Base-by-base conservation (phyloP, 768 basidiomycete genomes). In the Mycena sanguinolenta region DNA sequence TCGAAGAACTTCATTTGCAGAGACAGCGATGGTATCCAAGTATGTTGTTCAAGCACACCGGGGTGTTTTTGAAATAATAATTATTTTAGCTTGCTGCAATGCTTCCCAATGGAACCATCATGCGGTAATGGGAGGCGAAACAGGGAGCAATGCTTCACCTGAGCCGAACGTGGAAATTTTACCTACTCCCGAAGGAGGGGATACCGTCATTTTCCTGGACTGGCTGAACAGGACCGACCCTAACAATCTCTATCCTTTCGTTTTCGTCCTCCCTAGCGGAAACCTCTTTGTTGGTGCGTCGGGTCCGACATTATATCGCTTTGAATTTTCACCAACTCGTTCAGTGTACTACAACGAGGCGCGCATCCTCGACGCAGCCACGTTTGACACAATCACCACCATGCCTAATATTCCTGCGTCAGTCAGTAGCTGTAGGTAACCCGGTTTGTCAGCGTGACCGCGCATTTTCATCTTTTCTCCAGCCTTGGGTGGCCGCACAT, bases 281-380 rank as follows among this genome's bases (percentile, higher is more conserved):
- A 85, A 86, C 38, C 80, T 95, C 74, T 94, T 95, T 76, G 85
- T 92, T 46, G 91, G 93, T 92, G 58, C 59, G 87, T 80, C 13
- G 38, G 42, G n/a, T 54, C 13, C 46, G 10, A 5, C 12, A 5
- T 5, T 16, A 3, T 13, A 1, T 30, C 32, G 32, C 32, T 34
- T 30, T 49, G 6, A 17, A 32, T 12, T 44, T 21, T 10, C 53
- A 49, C 52, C 28, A 32, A 58, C 21, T 34, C n/a, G 32, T 25
- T 10, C 67, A 93, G 92, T 85, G 0, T 94, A 95, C 75, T 94
- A 90, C 81, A 95, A 95, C 70, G 91, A 95, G 78, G 94, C 93
- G 0, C 89, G 93, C 19, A 88, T 95, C 69, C 82, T 95, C 30
- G 86, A 95, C 66, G 89, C 91, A 0, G 82, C 77, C 14, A 92